Evolutionary conservation across 371 early-diverging fungal species (phyloP), one percentile per base, ranked within the genome.

Genomic region (Apophysomyces elegans): DNA sequence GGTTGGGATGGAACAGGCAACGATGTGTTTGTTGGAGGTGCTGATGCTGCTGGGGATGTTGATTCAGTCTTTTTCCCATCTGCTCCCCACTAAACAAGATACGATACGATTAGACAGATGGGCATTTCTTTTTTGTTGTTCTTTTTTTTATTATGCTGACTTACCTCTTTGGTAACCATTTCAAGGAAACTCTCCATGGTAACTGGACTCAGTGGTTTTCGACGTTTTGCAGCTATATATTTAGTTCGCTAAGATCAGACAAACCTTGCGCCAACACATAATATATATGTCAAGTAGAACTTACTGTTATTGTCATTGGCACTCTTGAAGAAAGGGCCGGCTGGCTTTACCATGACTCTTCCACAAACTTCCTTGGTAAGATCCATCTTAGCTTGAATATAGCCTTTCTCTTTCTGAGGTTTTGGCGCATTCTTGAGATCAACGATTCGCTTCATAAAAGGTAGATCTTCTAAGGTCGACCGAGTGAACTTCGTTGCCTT

Each of bases 171-270:
- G 54, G 54, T 50, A 4, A 50, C 54, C 54, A 50, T 50, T 4
- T 50, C 54, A 26, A 50, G 54, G 54, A 50, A 50, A 21, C 54
- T 50, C 9, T 50, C 54, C 9, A 50, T 50, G 9, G 54, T 50
- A 9, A 50, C 54, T 50, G 54, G 54, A 11, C 54, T 50, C 54
- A 50, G 21, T 2, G 32, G 54, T 21, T 50, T 50, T 4, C 54
- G 54, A 2, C 54, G 54, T 50, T 50, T 50, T 16, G 54, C 21
- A 2, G 54, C 54, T 50, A 50, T 5, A 50, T 9, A 7, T 21
- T 45, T 5, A 41, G 13, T 4, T 41, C 0, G 41, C 13, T 21
- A 5, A 21, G 5, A 50, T 18, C 21, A 16, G 16, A 45, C 2
- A 47, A 50, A 32, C 1, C 9, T 3, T 21, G 8, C 16, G 21